These are phyloP conservation scores for Colletotrichum higginsianum DNA, from an alignment of 2,329 filamentous ascomycete species.

Conservation along the genomic window DNA sequence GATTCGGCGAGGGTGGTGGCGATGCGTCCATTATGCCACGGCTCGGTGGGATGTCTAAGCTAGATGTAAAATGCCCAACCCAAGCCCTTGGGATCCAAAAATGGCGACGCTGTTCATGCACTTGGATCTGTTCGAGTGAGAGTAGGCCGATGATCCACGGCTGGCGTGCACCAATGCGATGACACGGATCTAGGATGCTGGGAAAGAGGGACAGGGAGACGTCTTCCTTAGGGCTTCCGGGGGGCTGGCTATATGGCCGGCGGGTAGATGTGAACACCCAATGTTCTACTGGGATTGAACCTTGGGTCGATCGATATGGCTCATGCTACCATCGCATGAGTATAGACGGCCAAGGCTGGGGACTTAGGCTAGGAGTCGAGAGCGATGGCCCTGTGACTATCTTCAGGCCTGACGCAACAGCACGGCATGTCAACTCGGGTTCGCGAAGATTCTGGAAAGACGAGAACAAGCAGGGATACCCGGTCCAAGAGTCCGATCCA, in stretches of 20 bases:
- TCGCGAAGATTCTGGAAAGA: constrained; percentile 22
- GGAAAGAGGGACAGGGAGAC: not conserved
- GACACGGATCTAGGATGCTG: constrained; percentile 18
- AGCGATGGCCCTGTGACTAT: not conserved
- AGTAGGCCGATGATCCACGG: constrained; percentile 12
- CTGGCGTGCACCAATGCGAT: constrained; percentile 34
- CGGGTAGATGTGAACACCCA: not conserved
- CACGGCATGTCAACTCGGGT: not conserved
- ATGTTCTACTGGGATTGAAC: not conserved
- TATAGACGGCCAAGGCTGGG: not conserved
- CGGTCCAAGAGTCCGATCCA: not conserved
- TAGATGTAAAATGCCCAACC: constrained; percentile 1
- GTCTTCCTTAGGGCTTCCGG: not conserved
- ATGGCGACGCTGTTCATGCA: not conserved
- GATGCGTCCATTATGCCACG: not conserved
- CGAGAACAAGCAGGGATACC: not conserved
- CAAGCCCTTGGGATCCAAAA: not conserved
- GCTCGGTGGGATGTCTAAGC: not conserved
- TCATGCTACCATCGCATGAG: not conserved
- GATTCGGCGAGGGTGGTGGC: constrained; percentile 15
- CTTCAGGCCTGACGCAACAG: not conserved
- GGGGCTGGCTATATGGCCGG: not conserved
- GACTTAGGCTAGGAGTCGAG: not conserved
- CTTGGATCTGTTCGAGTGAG: constrained; percentile 12
- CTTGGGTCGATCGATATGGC: not conserved